Percentiles rank a stretch among this genome's conserved stretches.
Conservation (phyloP, 805 yeast genomes). For the Priceomyces carsonii region DNA sequence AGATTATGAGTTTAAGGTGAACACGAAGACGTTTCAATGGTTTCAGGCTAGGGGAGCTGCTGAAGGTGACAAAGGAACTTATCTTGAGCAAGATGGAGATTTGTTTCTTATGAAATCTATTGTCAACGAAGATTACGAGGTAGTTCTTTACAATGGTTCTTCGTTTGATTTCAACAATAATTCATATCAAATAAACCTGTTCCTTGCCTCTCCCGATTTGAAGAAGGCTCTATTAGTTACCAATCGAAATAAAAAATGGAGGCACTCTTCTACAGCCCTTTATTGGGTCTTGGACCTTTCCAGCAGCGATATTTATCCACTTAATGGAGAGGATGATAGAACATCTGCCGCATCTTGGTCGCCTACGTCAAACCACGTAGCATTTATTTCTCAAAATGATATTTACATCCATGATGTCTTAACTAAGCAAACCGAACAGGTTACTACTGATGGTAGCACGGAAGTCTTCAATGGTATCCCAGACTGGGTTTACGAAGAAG, state of each 20-base stretch:
- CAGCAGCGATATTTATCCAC: slow-evolving; percentile 29
- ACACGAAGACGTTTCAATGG: slow-evolving; percentile 67
- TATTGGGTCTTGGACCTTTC: slow-evolving; percentile 64
- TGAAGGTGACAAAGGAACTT: slow-evolving; percentile 64
- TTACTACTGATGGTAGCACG: slow-evolving; percentile 54
- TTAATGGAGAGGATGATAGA: slow-evolving; percentile 17
- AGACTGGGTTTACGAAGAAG: slow-evolving; percentile 88
- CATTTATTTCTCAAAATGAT: slow-evolving; percentile 58
- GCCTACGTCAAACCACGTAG: slow-evolving; percentile 54
- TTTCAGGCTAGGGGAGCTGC: slow-evolving; percentile 51
- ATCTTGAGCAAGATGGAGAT: slow-evolving; percentile 48
- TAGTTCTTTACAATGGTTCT: slow-evolving; percentile 51
- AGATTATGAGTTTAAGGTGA: slow-evolving; percentile 57
- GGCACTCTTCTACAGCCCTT: slow-evolving; percentile 65
- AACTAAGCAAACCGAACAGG: slow-evolving; percentile 21
- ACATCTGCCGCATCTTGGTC: slow-evolving; percentile 64
- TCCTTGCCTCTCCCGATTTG: slow-evolving; percentile 70
- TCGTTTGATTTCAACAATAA: slow-evolving; percentile 39
- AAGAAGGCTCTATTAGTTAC: slow-evolving; percentile 59
- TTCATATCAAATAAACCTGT: slow-evolving; percentile 48
- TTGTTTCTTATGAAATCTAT: slow-evolving; percentile 58
- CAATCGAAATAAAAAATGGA: slow-evolving; percentile 61
- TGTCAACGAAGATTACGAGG: slow-evolving; percentile 44
- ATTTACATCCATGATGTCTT: slow-evolving; percentile 48
- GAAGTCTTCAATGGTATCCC: slow-evolving; percentile 66